A percentile compares a stretch with the other conserved stretches of the same genome.
These are phyloP conservation scores for Gossypium ekmanianum DNA, from an alignment of 345 rosid species.

Conservation along the genomic window DNA sequence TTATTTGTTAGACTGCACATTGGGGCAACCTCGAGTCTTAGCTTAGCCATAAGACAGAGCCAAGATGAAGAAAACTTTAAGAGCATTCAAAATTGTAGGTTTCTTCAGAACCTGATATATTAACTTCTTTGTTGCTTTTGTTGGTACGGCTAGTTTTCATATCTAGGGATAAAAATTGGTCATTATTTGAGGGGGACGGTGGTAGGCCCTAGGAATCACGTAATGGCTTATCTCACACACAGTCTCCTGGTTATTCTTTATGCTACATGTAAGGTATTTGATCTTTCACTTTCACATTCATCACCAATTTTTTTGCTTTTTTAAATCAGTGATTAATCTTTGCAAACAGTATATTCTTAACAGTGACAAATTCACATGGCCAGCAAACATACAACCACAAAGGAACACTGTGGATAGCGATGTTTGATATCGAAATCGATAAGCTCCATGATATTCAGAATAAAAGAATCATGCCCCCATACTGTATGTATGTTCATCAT, in stretches of 20 bases:
- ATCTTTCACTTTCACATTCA: not conserved
- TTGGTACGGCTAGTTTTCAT: not conserved
- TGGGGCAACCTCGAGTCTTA: not conserved
- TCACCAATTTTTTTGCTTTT: not conserved
- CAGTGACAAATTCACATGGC: conserved; percentile 11
- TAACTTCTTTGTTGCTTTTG: not conserved
- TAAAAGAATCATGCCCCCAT: conserved; percentile 12
- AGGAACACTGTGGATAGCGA: not conserved
- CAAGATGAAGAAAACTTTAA: no score
- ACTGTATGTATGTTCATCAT: not conserved
- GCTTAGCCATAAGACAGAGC: not conserved
- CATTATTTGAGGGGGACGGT: not conserved
- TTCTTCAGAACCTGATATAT: not conserved
- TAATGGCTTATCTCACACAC: not conserved
- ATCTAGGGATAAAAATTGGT: no score
- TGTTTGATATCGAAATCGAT: conserved; percentile 1
- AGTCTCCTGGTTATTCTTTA: not conserved
- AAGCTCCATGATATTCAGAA: conserved; percentile 6
- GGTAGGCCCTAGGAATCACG: conserved; percentile 4
- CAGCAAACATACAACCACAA: not conserved
- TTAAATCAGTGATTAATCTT: not conserved
- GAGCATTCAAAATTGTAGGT: not conserved
- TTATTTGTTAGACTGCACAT: no score
- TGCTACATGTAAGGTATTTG: not conserved
- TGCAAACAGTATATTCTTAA: conserved; percentile 2